Conservation (phyloP, 768 basidiomycete genomes). For the Dioszegia hungarica region DNA sequence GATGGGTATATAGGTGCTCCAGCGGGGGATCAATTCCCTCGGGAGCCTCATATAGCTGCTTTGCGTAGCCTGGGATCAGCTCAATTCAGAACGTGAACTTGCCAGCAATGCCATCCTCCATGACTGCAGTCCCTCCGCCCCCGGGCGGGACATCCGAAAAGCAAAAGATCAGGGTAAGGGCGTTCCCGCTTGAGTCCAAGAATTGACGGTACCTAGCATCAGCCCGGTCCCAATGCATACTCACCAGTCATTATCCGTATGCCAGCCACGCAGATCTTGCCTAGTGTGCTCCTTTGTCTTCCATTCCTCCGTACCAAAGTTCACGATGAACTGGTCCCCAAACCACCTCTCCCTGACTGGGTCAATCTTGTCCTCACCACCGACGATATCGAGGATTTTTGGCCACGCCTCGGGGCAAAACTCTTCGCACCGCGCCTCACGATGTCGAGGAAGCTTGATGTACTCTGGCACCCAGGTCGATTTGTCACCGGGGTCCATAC, state of each 20-base stretch:
- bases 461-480: conserved; percentile 21
- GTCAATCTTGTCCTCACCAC: conserved; percentile 29
- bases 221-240: neutral
- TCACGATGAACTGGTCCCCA: conserved; percentile 33
- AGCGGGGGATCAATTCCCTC: conserved; percentile 30
- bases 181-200: conserved; percentile 27
- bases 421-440: conserved; percentile 18
- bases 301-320: conserved; percentile 20
- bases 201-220: conserved; percentile 26
- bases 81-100: neutral
- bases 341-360: conserved; percentile 22
- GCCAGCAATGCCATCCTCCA: conserved; percentile 28
- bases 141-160: conserved; percentile 27
- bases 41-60: conserved; percentile 21
- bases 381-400: conserved; percentile 28
- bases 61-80: neutral
- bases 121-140: conserved; percentile 23
- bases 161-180: conserved; percentile 29
- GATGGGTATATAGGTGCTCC: conserved; percentile 10
- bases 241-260: conserved; percentile 20
- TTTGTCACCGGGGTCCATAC: conserved; percentile 23
- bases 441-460: conserved; percentile 18
- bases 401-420: conserved; percentile 29
- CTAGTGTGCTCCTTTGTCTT: neutral
- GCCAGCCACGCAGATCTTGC: conserved; percentile 19